Evolutionary conservation across 2,329 filamentous ascomycete genomes (phyloP).

Genomic region (Arthroderma uncinatum): DNA sequence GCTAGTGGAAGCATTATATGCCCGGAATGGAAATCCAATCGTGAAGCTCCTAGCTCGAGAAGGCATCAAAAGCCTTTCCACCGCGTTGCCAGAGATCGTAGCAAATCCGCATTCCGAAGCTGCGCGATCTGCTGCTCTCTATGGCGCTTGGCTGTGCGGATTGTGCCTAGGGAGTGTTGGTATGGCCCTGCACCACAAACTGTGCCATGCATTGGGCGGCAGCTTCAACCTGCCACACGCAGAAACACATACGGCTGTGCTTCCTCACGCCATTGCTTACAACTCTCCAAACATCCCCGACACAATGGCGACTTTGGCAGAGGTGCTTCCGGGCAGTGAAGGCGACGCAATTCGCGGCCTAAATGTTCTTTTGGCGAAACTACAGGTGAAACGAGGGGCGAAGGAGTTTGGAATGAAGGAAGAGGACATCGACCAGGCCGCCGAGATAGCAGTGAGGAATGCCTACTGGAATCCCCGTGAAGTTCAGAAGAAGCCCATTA

Average conservation of each 20-base stretch:
- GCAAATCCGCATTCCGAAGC: slow-evolving; percentile 34
- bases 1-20: slow-evolving; percentile 51
- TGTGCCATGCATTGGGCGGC: slow-evolving; percentile 55
- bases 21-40: slow-evolving; percentile 50
- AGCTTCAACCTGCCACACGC: slow-evolving; percentile 54
- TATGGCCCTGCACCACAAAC: slow-evolving; percentile 57
- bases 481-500: slow-evolving; percentile 42
- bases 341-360: slow-evolving; percentile 49
- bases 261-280: slow-evolving; percentile 54
- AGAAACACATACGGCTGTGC: slow-evolving; percentile 52
- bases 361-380: slow-evolving; percentile 44
- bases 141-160: slow-evolving; percentile 56
- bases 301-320: slow-evolving; percentile 43
- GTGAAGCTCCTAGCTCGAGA: slow-evolving; percentile 48
- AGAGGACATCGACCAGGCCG: slow-evolving; percentile 49
- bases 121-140: slow-evolving; percentile 45
- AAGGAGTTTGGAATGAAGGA: slow-evolving; percentile 50
- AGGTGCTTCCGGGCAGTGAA: slow-evolving; percentile 44
- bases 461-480: slow-evolving; percentile 50
- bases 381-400: slow-evolving; percentile 44
- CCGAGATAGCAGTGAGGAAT: slow-evolving; percentile 47
- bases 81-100: slow-evolving; percentile 44
- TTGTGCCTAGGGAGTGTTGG: slow-evolving; percentile 48
- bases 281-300: slow-evolving; percentile 47
- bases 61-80: slow-evolving; percentile 44